A percentile compares a stretch with the other conserved stretches of the same genome.
These are phyloP conservation scores for Podaxis rugospora DNA, from an alignment of 768 basidiomycete species.

Conservation along the genomic window DNA sequence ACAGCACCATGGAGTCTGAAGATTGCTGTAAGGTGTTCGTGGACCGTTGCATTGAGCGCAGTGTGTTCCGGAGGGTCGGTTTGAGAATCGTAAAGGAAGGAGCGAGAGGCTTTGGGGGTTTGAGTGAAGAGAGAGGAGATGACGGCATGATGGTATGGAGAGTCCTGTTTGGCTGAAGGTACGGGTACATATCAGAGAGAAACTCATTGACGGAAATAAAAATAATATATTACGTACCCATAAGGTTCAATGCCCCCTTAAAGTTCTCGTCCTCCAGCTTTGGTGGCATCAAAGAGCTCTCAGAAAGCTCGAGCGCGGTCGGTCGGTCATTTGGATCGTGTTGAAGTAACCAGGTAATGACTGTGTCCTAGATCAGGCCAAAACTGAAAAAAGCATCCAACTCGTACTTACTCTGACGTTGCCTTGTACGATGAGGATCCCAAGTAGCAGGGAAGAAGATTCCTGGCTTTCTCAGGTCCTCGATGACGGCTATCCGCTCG, in stretches of 20 bases:
- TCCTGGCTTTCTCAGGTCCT: slow-evolving; percentile 66
- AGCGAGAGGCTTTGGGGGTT: slow-evolving; percentile 56
- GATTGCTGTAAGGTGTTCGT: slow-evolving; percentile 69
- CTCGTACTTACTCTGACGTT: slow-evolving; percentile 59
- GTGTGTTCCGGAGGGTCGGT: slow-evolving; percentile 66
- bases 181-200: background rate
- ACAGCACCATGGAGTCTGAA: slow-evolving; percentile 91
- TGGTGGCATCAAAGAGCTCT: slow-evolving; percentile 72
- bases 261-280: slow-evolving; percentile 84
- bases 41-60: slow-evolving; percentile 67
- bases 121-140: slow-evolving; percentile 77
- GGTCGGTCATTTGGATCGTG: slow-evolving; percentile 80
- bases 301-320: slow-evolving; percentile 76
- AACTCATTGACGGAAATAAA: background rate
- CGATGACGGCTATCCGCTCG: slow-evolving; percentile 82
- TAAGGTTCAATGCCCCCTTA: slow-evolving; percentile 70
- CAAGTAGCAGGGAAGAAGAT: slow-evolving; percentile 78
- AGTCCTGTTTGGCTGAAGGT: slow-evolving; percentile 66
- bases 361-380: slow-evolving; percentile 28
- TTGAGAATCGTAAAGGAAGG: slow-evolving; percentile 72
- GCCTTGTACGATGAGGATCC: slow-evolving; percentile 54
- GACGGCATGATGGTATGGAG: slow-evolving; percentile 75
- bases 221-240: slow-evolving; percentile 43
- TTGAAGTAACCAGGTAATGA: slow-evolving; percentile 76
- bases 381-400: background rate